phyloP scores from a whole-genome alignment of 192 early-diverging fungal genomes.

The Linnemannia schmuckeri region DNA sequence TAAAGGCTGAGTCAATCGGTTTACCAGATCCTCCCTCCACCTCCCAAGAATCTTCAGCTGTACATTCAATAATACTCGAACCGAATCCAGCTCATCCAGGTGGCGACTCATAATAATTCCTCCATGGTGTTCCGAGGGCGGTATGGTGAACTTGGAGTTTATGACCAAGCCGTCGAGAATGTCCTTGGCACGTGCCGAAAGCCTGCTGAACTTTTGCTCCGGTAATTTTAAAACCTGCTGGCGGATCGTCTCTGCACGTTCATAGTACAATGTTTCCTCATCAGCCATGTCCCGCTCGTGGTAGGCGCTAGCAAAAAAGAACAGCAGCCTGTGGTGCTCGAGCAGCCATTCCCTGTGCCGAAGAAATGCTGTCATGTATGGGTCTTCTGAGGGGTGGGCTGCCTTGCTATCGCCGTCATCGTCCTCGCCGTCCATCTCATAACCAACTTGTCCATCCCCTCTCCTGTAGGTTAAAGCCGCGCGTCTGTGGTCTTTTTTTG shows the following conservation, averaged over 20 bases:
- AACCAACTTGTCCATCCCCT: slow-evolving; percentile 18
- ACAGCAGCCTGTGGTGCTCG: slow-evolving; percentile 69
- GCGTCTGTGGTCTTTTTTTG: background rate
- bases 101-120: slow-evolving; percentile 43
- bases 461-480: background rate
- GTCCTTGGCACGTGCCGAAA: background rate
- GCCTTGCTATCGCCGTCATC: slow-evolving; percentile 30
- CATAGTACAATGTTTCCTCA: slow-evolving; percentile 58
- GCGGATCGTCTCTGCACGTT: slow-evolving; percentile 55
- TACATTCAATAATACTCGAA: slow-evolving; percentile 39
- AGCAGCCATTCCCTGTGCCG: slow-evolving; percentile 59
- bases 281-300: slow-evolving; percentile 62
- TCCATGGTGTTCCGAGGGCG: slow-evolving; percentile 11
- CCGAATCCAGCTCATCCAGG: slow-evolving; percentile 30
- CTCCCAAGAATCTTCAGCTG: slow-evolving; percentile 44
- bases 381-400: slow-evolving; percentile 24
- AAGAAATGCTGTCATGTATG: slow-evolving; percentile 12
- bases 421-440: slow-evolving; percentile 14
- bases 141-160: background rate
- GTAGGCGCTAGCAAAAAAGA: slow-evolving; percentile 70
- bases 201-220: slow-evolving; percentile 41
- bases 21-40: slow-evolving; percentile 49
- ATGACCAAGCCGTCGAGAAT: background rate
- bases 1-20: slow-evolving; percentile 42
- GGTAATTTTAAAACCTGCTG: slow-evolving; percentile 34